A percentile compares a stretch with the other conserved stretches of the same genome.
These are phyloP conservation scores for Oenanthe javanica DNA, from an alignment of 140 eudicot genomes.

Conservation along the genomic window DNA sequence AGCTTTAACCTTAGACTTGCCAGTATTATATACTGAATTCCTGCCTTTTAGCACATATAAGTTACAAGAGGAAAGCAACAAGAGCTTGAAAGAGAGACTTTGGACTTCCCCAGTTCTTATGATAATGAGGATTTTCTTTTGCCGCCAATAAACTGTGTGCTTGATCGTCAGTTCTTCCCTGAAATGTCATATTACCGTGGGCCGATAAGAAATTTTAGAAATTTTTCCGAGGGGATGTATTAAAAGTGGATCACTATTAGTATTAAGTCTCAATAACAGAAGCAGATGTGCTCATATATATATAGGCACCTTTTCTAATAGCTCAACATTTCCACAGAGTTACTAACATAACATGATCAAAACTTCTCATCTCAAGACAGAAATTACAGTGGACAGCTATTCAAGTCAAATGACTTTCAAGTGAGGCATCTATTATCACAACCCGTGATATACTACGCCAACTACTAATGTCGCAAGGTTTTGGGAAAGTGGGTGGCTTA, in stretches of 20 bases:
- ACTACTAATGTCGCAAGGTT: not conserved
- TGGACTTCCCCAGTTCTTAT: slow-evolving; percentile 35
- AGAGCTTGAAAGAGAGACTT: slow-evolving; percentile 79
- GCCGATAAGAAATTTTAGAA: not conserved
- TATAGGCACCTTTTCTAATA: not conserved
- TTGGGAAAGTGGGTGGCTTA: not conserved
- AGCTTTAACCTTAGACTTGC: not conserved
- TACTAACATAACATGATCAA: not conserved
- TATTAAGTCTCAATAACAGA: not conserved
- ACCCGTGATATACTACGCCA: not conserved
- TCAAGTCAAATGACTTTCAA: not conserved
- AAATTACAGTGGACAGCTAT: not conserved
- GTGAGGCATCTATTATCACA: not conserved
- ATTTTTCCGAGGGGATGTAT: not conserved
- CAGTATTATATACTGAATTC: not conserved
- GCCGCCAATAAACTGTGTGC: slow-evolving; percentile 32
- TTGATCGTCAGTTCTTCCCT: slow-evolving; percentile 51
- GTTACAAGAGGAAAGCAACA: slow-evolving; percentile 60
- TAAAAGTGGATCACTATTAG: not conserved
- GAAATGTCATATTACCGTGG: not conserved
- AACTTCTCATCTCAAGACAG: no score
- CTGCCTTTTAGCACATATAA: slow-evolving; percentile 18
- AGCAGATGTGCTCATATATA: not conserved
- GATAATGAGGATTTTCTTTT: slow-evolving; percentile 27
- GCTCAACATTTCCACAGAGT: not conserved